Base-by-base conservation (phyloP, 2,329 filamentous ascomycete species). In the Pyricularia sp. region DNA sequence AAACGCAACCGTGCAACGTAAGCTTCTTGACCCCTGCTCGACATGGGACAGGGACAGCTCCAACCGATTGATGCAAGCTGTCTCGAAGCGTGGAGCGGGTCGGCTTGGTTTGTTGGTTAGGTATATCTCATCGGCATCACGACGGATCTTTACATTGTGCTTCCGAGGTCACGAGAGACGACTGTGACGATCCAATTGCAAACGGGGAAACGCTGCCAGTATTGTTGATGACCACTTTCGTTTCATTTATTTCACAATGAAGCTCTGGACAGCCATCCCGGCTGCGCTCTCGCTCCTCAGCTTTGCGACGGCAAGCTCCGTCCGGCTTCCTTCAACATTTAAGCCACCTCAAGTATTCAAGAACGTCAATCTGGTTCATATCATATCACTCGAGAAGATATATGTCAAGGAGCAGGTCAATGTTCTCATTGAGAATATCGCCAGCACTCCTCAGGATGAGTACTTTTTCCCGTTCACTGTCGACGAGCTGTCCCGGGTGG, bases 321-420 rank as follows among this genome's bases (percentile, higher is more conserved):
- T 82, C 70, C 80, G 80, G 65, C 79, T 86, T 67, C 85, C 86
- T 59, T 76, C 84, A 70, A 81, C 82, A 67, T 96, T 97, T 80
- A 88, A 85, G 76, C 92, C 93, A 64, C 89, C 93, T 16, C 90
- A 91, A 74, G 90, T 93, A 70, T 99, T 96, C 81, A 91, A 93
- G 79, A 97, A 99, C 77, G 84, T 83, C 76, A 97, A 99, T 75
- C 78, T 97, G 33, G 89, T 97, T 63, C 90, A 94, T 72, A 88
- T 89, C 68, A 88, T 96, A 73, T 96, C 96, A 70, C 78, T 97
- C 66, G 93, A 97, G 78, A 97, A 97, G 82, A 90, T 87, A 70
- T 97, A 94, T 72, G 87, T 88, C 65, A 88, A 92, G 73, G 93
- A 97, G 77, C 89, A 88, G 16, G 86, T 97, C 81, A 97, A 97